These are phyloP conservation scores for Dactylellina parvicollis DNA, from an alignment of 2,329 filamentous ascomycete species.

Conservation along the genomic window DNA sequence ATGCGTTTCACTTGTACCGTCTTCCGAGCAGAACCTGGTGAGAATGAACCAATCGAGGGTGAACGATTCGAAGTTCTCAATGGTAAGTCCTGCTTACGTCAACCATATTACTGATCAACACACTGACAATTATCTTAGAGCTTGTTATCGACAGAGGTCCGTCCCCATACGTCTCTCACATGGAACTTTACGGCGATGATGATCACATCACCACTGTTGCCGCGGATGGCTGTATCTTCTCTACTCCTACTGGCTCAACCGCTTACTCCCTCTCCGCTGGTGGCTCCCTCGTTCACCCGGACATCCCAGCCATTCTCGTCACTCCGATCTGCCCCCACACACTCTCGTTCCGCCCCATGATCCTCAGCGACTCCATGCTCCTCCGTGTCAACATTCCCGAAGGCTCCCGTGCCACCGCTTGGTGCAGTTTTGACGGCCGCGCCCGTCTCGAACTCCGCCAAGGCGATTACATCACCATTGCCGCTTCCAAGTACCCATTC, in stretches of 20 bases:
- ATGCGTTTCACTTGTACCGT: slow-evolving; percentile 99
- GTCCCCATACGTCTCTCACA: slow-evolving; percentile 94
- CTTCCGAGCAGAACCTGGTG: slow-evolving; percentile 74
- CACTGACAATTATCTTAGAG: slow-evolving; percentile 65
- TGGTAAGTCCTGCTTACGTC: slow-evolving; percentile 55
- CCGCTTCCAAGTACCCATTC: slow-evolving; percentile 95
- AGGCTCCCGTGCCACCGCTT: slow-evolving; percentile 88
- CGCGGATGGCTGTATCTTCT: slow-evolving; percentile 97
- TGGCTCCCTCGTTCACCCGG: slow-evolving; percentile 92
- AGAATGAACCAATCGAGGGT: slow-evolving; percentile 77
- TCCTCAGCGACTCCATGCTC: slow-evolving; percentile 92
- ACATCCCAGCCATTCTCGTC: slow-evolving; percentile 94
- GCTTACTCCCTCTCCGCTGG: slow-evolving; percentile 96
- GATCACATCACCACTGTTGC: slow-evolving; percentile 94
- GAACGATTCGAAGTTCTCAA: slow-evolving; percentile 99
- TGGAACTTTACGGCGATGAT: slow-evolving; percentile 95
- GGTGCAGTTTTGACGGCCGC: slow-evolving; percentile 97
- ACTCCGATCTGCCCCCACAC: slow-evolving; percentile 98
- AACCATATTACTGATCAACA: not conserved
- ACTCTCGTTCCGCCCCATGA: slow-evolving; percentile 95
- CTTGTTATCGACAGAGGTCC: slow-evolving; percentile 97
- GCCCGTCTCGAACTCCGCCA: slow-evolving; percentile 90
- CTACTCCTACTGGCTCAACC: slow-evolving; percentile 89
- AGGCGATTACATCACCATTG: slow-evolving; percentile 95
- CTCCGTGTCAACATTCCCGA: slow-evolving; percentile 87